Percentiles rank a stretch among this genome's conserved stretches.
These are phyloP conservation scores for Termitomyces sp. DNA, from an alignment of 768 basidiomycete genomes.

Conservation along the genomic window DNA sequence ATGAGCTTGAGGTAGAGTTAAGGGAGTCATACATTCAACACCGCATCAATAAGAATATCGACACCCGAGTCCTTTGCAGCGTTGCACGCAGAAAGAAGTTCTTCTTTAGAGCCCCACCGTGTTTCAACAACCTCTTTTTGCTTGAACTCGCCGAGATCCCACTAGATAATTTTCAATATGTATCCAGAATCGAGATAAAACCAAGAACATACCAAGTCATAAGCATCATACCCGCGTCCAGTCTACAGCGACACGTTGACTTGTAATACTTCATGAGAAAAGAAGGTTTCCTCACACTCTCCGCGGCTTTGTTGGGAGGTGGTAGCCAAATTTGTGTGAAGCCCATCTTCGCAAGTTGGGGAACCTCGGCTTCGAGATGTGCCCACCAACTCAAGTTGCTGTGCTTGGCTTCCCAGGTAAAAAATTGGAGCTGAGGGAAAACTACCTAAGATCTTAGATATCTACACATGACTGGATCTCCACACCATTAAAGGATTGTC, in stretches of 20 bases:
- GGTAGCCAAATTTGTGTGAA: slow-evolving; percentile 83
- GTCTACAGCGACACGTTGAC: slow-evolving; percentile 31
- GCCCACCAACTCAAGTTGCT: slow-evolving; percentile 74
- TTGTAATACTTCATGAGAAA: background rate
- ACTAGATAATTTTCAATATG: slow-evolving; percentile 35
- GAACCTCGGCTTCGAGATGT: slow-evolving; percentile 62
- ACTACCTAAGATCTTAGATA: background rate
- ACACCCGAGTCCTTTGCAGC: slow-evolving; percentile 66
- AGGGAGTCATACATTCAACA: slow-evolving; percentile 64
- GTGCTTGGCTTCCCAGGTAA: slow-evolving; percentile 70
- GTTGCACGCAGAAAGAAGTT: slow-evolving; percentile 65
- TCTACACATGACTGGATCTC: background rate
- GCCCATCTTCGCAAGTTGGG: slow-evolving; percentile 58
- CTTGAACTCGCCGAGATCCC: slow-evolving; percentile 84
- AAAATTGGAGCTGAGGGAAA: slow-evolving; percentile 66
- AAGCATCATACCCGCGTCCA: slow-evolving; percentile 81
- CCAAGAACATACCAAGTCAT: slow-evolving; percentile 59
- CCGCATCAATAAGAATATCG: slow-evolving; percentile 79
- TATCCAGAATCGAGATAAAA: background rate
- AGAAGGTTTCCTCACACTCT: slow-evolving; percentile 28
- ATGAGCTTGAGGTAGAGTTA: background rate
- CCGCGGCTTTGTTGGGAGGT: slow-evolving; percentile 76
- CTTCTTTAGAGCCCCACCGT: slow-evolving; percentile 84
- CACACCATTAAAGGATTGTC: slow-evolving; percentile 69
- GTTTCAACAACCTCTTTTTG: slow-evolving; percentile 70